Evolutionary conservation across 2,329 filamentous ascomycete genomes (phyloP).

Genomic region (Ascochyta lentis): DNA sequence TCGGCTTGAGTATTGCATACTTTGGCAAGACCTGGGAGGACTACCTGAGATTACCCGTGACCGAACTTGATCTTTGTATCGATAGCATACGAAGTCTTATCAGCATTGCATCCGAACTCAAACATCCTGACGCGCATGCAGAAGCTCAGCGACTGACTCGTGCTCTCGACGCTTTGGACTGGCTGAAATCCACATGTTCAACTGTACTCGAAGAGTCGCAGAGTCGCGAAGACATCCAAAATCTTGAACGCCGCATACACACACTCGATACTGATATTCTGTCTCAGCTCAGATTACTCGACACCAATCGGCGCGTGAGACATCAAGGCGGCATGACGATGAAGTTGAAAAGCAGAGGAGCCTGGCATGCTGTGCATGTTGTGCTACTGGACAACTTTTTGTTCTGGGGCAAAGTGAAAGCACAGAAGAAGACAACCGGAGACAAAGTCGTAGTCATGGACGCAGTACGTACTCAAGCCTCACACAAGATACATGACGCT

Average conservation of each 20-base stretch:
- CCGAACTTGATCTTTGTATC: conserved; percentile 33
- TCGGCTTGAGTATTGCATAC: conserved; percentile 34
- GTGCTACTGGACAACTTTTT: conserved; percentile 41
- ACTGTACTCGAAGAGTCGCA: conserved; percentile 24
- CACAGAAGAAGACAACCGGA: conserved; percentile 20
- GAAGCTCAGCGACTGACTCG: conserved; percentile 20
- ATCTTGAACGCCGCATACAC: conserved; percentile 32
- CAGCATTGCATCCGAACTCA: conserved; percentile 6
- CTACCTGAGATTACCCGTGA: conserved; percentile 31
- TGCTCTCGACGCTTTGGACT: conserved; percentile 22
- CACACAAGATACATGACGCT: not conserved
- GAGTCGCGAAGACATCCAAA: conserved; percentile 32
- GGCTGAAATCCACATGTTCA: conserved; percentile 18
- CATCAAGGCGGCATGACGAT: conserved; percentile 36
- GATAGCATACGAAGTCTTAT: conserved; percentile 24
- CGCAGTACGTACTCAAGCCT: conserved; percentile 18
- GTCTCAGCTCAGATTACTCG: conserved; percentile 25
- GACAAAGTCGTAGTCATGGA: conserved; percentile 28
- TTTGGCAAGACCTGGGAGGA: conserved; percentile 40
- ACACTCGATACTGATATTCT: conserved; percentile 24
- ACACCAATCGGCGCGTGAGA: conserved; percentile 25
- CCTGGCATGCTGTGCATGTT: conserved; percentile 40
- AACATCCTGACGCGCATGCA: conserved; percentile 4
- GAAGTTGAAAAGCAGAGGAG: conserved; percentile 38
- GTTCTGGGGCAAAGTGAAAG: conserved; percentile 39